Evolutionary conservation across 176 grass and related monocot species (phyloP).

Genomic region (Puya raimondii): DNA sequence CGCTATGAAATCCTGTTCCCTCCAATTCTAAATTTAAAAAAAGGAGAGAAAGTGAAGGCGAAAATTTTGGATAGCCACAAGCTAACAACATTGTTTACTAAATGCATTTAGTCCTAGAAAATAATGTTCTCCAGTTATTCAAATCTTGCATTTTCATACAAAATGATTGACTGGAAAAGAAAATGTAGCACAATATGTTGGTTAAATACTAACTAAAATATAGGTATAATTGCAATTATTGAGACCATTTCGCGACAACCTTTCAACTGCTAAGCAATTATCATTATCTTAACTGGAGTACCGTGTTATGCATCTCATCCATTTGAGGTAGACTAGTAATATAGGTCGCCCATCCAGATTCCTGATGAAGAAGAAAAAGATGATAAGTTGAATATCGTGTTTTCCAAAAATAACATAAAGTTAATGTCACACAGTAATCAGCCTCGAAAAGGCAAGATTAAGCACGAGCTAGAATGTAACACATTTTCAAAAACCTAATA

Average conservation of each 20-base stretch:
- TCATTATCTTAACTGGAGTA: slow-evolving; percentile 12
- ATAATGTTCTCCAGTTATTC: background rate
- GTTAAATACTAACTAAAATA: background rate
- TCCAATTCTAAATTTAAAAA: too few relatives aligned
- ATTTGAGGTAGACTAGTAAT: slow-evolving; percentile 30
- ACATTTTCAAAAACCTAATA: slow-evolving; percentile 5
- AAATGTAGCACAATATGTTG: background rate
- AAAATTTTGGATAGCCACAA: too few relatives aligned
- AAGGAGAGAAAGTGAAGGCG: too few relatives aligned
- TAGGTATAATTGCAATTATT: background rate
- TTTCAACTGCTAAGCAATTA: background rate
- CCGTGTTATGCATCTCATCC: slow-evolving; percentile 57
- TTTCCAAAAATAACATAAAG: background rate
- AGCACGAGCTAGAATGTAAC: background rate
- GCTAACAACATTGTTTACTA: too few relatives aligned
- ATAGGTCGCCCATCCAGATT: slow-evolving; percentile 39
- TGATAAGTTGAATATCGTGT: background rate
- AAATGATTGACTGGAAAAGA: background rate
- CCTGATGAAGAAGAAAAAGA: slow-evolving; percentile 20
- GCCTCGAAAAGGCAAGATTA: background rate
- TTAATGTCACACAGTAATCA: too few relatives aligned
- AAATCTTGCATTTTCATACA: background rate
- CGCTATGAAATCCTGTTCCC: too few relatives aligned
- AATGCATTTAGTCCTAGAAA: too few relatives aligned
- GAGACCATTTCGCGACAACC: background rate